Conservation (phyloP, 306 rosid species). For the Ormosia emarginata region DNA sequence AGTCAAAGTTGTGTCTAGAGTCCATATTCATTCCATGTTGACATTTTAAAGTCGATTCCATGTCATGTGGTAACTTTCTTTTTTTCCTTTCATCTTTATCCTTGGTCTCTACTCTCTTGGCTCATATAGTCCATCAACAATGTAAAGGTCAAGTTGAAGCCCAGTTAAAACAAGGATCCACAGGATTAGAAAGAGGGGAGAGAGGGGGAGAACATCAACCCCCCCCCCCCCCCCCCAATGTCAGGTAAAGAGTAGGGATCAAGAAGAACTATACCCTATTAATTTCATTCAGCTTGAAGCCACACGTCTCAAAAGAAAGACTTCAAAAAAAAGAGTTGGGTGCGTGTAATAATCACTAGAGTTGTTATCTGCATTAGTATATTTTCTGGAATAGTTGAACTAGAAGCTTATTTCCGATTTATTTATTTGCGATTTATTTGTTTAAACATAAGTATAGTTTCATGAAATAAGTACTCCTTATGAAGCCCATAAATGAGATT, state of each 20-base stretch:
- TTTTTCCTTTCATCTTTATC: neutral
- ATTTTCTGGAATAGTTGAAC: no score
- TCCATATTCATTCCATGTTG: neutral
- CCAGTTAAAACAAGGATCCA: neutral
- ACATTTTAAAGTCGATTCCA: neutral
- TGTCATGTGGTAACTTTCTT: neutral
- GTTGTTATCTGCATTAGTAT: no score
- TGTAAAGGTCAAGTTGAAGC: neutral
- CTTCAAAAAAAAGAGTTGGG: neutral
- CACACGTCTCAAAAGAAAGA: neutral
- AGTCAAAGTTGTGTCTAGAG: neutral
- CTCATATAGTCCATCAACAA: neutral
- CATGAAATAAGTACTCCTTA: neutral
- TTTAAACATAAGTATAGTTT: no score
- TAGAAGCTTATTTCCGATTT: no score
- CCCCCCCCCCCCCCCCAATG: no score
- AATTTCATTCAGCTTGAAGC: no score
- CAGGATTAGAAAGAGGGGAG: no score
- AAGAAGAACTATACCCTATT: no score
- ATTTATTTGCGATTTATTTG: neutral
- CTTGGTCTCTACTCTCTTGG: neutral
- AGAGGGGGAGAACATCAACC: no score
- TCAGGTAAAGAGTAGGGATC: no score
- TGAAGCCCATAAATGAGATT: neutral
- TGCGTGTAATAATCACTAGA: no score